Percentiles rank a stretch among this genome's conserved stretches.
Evolutionary conservation across 306 rosid genomes (phyloP).

Genomic region (Cucumis sativus): DNA sequence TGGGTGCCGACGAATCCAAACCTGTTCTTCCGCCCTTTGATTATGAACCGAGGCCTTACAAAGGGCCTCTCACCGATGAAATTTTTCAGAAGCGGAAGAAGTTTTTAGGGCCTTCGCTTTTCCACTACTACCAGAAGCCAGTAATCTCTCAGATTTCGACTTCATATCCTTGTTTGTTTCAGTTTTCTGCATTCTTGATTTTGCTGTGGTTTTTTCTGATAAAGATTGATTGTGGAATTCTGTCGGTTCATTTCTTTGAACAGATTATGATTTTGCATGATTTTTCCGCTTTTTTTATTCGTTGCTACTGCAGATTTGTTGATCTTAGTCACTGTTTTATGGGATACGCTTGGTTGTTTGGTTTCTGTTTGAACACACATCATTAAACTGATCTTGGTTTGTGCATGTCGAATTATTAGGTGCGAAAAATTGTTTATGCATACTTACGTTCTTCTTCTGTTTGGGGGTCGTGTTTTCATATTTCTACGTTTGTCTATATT

Average conservation of each 20-base stretch:
- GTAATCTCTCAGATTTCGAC: slow-evolving; percentile 23
- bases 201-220: not conserved
- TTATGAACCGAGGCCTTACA: slow-evolving; percentile 46
- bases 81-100: slow-evolving; percentile 56
- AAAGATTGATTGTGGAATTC: not conserved
- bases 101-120: slow-evolving; percentile 81
- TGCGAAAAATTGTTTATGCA: not conserved
- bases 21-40: slow-evolving; percentile 60
- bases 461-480: too few species aligned
- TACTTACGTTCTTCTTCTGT: not conserved
- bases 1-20: not conserved
- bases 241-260: not conserved
- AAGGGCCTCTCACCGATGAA: slow-evolving; percentile 56
- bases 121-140: slow-evolving; percentile 74
- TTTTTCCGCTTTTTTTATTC: not conserved
- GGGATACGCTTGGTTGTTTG: not conserved
- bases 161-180: not conserved
- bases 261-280: not conserved
- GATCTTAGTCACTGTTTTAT: not conserved
- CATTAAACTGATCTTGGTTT: not conserved
- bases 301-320: not conserved
- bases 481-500: too few species aligned
- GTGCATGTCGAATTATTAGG: not conserved
- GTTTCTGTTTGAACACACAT: not conserved
- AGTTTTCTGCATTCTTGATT: not conserved